These are phyloP conservation scores for Plasmodium reichenowi DNA, from an alignment of 169 alveolate species.

Conservation along the genomic window DNA sequence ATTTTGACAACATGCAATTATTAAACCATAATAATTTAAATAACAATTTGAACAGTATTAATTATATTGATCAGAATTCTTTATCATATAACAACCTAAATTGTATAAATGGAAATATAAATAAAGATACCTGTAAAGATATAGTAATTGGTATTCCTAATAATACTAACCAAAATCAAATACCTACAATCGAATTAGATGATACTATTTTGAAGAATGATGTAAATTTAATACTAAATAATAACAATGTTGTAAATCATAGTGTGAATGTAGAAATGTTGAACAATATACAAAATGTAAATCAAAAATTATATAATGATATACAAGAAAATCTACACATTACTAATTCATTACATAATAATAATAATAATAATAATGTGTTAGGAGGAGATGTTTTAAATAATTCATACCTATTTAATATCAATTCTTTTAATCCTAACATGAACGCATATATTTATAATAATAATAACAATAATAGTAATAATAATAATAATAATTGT, in stretches of 20 bases:
- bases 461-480: background rate
- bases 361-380: constrained; percentile 1
- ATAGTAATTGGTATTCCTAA: background rate
- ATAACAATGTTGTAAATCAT: background rate
- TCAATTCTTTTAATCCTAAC: constrained; percentile 30
- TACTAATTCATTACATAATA: background rate
- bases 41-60: background rate
- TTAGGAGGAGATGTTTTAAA: constrained; percentile 26
- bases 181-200: background rate
- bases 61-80: background rate
- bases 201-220: background rate
- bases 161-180: background rate
- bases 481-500: background rate
- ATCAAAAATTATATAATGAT: constrained; percentile 1
- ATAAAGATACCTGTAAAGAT: background rate
- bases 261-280: constrained; percentile 5
- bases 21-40: background rate
- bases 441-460: constrained; percentile 8
- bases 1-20: background rate
- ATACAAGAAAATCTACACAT: background rate
- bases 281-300: constrained; percentile 9
- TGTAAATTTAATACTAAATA: background rate
- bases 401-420: constrained; percentile 26
- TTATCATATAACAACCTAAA: background rate
- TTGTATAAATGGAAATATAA: constrained; percentile 9